phyloP scores from a whole-genome alignment of 2,329 filamentous ascomycete genomes.

The Rutstroemia sp. region DNA sequence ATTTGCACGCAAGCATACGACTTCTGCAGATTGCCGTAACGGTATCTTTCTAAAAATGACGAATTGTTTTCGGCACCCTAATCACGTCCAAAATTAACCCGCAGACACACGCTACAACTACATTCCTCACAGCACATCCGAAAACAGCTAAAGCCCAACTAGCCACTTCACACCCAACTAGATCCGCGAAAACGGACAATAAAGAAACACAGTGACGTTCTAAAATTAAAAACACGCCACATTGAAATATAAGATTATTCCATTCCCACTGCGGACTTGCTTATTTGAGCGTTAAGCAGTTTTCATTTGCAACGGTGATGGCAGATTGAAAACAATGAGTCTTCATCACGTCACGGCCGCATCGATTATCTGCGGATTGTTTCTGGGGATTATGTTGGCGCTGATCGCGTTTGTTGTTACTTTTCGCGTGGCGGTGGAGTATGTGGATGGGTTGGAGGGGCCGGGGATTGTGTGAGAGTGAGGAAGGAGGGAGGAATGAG shows the following conservation, averaged over 20 bases:
- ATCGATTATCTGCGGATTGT: constrained; percentile 4
- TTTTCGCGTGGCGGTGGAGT: constrained; percentile 3
- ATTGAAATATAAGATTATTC: background rate
- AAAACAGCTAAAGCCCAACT: too few species aligned
- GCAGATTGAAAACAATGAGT: background rate
- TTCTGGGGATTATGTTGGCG: constrained; percentile 2
- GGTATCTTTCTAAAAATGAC: background rate
- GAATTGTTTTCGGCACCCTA: background rate
- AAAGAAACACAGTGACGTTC: too few species aligned
- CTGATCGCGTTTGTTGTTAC: background rate
- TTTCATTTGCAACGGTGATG: too few species aligned
- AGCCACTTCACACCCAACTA: too few species aligned
- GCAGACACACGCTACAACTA: background rate
- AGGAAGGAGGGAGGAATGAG: background rate
- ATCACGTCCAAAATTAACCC: background rate
- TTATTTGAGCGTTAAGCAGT: too few species aligned
- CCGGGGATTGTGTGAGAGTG: background rate
- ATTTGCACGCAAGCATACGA: background rate
- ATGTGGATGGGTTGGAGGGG: background rate
- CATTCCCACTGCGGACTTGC: too few species aligned
- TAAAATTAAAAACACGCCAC: too few species aligned
- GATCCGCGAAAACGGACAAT: too few species aligned
- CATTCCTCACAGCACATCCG: background rate
- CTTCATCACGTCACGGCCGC: constrained; percentile 2
- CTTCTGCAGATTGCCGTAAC: background rate